phyloP scores from a whole-genome alignment of 495 filamentous ascomycete genomes.

The Pseudotulostoma volvatum region DNA sequence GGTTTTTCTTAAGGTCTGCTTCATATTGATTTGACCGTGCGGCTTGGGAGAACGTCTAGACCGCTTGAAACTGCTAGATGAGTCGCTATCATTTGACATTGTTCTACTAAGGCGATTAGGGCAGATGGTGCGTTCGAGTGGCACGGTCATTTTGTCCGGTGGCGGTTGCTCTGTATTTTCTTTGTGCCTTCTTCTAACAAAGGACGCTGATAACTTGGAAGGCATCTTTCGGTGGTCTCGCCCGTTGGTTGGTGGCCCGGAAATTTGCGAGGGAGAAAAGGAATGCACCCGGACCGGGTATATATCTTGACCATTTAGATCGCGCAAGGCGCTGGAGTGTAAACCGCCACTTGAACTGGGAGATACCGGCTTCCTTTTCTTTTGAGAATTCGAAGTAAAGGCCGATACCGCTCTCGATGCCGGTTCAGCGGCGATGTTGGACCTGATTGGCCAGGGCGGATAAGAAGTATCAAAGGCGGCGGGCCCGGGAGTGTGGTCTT shows the following conservation, averaged over 20 bases:
- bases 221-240: background rate
- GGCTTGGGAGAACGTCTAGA: conserved; percentile 19
- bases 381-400: too few species aligned
- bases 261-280: background rate
- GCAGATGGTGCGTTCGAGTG: conserved; percentile 1
- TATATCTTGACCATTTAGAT: background rate
- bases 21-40: conserved; percentile 32
- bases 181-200: too few species aligned
- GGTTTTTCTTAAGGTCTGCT: conserved; percentile 35
- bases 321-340: background rate
- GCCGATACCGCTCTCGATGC: too few species aligned
- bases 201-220: too few species aligned
- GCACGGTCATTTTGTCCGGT: too few species aligned
- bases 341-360: too few species aligned
- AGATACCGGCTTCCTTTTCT: too few species aligned
- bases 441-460: conserved; percentile 2
- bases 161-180: too few species aligned
- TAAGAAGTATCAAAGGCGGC: background rate
- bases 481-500: too few species aligned
- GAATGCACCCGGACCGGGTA: background rate
- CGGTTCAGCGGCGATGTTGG: too few species aligned
- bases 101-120: conserved; percentile 9
- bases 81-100: conserved; percentile 40
- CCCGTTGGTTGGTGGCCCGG: background rate
- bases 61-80: conserved; percentile 45